phyloP scores from a whole-genome alignment of 108 stramenopile genomes.

The Nannochloropsis gaditana region DNA sequence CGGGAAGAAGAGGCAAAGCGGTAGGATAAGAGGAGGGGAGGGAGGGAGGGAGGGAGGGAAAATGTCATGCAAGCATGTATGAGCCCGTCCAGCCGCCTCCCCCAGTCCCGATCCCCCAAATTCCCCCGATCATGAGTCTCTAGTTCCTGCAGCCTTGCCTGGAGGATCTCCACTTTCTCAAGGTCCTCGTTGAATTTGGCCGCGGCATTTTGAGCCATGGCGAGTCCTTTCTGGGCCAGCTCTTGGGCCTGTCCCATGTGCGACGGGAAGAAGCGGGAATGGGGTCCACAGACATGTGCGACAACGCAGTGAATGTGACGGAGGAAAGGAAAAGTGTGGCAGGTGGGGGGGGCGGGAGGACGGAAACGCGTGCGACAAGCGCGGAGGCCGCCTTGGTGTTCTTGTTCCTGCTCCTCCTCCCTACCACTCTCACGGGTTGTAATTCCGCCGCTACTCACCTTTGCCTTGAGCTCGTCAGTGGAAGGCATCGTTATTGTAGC shows the following conservation, averaged over 20 bases:
- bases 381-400: no score
- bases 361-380: no score
- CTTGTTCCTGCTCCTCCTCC: no score
- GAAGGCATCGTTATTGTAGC: no score
- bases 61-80: not conserved
- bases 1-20: not conserved
- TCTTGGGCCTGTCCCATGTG: not conserved
- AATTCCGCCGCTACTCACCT: no score
- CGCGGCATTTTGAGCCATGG: not conserved
- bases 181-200: not conserved
- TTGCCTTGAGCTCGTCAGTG: no score
- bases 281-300: no score
- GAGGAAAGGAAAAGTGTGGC: not conserved
- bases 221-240: not conserved
- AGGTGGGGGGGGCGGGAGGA: not conserved
- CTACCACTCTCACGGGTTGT: no score
- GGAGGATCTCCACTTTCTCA: not conserved
- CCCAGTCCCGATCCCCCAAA: no score
- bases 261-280: not conserved
- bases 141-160: not conserved
- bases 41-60: not conserved
- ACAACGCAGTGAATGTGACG: no score
- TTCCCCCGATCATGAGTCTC: no score
- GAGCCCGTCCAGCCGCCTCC: not conserved
- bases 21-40: not conserved